These are phyloP conservation scores for Eleusine coracana DNA, from an alignment of 176 grass and related monocot genomes.

Conservation along the genomic window DNA sequence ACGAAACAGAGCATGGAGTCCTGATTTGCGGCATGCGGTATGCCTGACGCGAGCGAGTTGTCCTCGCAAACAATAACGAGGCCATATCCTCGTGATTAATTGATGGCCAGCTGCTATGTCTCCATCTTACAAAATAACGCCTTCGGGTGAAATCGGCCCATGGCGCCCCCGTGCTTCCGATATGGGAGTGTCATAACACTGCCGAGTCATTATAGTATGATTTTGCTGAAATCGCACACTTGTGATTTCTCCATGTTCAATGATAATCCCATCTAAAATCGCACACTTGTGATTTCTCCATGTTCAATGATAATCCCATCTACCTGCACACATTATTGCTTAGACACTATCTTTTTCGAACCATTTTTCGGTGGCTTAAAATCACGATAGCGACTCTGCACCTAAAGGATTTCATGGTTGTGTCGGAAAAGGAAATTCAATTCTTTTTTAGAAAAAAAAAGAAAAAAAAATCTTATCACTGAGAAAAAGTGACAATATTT, in stretches of 20 bases:
- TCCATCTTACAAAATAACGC: background rate
- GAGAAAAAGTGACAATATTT: background rate
- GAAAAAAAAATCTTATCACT: background rate
- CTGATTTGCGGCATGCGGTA: constrained; percentile 15
- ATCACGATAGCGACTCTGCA: constrained; percentile 37
- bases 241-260: background rate
- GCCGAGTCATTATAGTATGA: background rate
- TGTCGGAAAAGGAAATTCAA: constrained; percentile 37
- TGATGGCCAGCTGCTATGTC: background rate
- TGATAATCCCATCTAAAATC: constrained; percentile 26
- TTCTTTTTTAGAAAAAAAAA: background rate
- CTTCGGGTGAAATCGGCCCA: too few relatives aligned
- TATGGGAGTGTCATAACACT: background rate
- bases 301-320: constrained; percentile 23
- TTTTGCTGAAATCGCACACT: constrained; percentile 19
- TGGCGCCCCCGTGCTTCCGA: background rate
- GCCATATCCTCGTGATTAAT: constrained; percentile 30
- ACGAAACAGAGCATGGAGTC: background rate
- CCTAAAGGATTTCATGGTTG: constrained; percentile 39
- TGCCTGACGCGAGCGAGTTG: background rate
- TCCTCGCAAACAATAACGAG: background rate
- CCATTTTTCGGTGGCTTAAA: constrained; percentile 16
- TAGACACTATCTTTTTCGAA: background rate
- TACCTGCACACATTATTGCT: constrained; percentile 19
- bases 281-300: background rate